phyloP scores from a whole-genome alignment of 2,329 filamentous ascomycete species.

The Didymella keratinophila region DNA sequence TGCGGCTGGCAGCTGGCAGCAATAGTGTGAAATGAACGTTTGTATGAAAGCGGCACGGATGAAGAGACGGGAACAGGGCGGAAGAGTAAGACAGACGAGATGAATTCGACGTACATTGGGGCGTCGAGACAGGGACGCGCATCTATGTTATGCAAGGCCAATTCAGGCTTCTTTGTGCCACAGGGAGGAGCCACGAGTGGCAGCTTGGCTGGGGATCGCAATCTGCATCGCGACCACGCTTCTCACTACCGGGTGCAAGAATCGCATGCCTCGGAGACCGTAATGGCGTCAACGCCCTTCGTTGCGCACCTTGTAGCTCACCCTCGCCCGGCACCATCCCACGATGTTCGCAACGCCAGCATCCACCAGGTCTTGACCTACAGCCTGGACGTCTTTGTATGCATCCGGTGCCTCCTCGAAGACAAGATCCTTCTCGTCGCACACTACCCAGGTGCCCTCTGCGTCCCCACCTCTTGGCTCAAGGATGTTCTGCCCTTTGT shows the following conservation, averaged over 20 bases:
- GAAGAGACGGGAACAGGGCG: slow-evolving; percentile 7
- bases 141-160: slow-evolving; percentile 24
- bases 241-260: neutral
- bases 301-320: slow-evolving; percentile 52
- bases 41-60: neutral
- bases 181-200: slow-evolving; percentile 9
- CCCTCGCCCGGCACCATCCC: slow-evolving; percentile 46
- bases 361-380: slow-evolving; percentile 46
- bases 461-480: slow-evolving; percentile 29
- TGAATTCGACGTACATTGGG: slow-evolving; percentile 12
- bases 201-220: slow-evolving; percentile 14
- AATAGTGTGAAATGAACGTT: neutral
- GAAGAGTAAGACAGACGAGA: slow-evolving; percentile 13
- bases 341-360: slow-evolving; percentile 43
- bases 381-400: slow-evolving; percentile 50
- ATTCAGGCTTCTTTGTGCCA: slow-evolving; percentile 17
- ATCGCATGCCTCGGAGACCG: neutral
- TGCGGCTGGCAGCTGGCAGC: neutral
- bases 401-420: slow-evolving; percentile 52
- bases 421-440: slow-evolving; percentile 49
- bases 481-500: slow-evolving; percentile 42
- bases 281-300: slow-evolving; percentile 31
- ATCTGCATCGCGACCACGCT: neutral
- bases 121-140: slow-evolving; percentile 13
- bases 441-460: slow-evolving; percentile 50